Evolutionary conservation across 306 rosid genomes (phyloP), one percentile per base, ranked within the genome.

Genomic region (Acacia confusa): DNA sequence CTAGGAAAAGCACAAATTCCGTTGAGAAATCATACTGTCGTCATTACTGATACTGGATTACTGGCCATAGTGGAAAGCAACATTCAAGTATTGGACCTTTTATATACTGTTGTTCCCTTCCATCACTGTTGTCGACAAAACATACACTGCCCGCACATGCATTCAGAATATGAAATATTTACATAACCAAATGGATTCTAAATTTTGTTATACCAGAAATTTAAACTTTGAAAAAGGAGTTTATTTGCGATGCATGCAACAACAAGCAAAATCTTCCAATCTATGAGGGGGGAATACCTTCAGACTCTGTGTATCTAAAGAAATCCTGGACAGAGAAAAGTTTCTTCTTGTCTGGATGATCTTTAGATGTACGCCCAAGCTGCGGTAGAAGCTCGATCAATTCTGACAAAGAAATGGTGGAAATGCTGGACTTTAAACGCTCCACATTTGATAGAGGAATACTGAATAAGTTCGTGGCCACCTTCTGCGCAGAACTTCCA

Each of bases 241-340:
- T 57, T n/a, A 75, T 48, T 64, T 64, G 74, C 10, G 22, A 34
- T 45, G 32, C 27, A 74, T 53, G 77, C 68, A 85, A 77, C 68
- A 85, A 81, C 82, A 45, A 0, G 36, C 34, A 61, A 61, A 1
- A 61, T 61, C 17, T 44, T 22, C 36, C 69, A 61, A 16, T 78
- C 70, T 28, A 64, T 81, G 76, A 6, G 47, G 47, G 47, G 1
- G 6, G 20, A 78, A 70, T 87, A 96, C 99, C 99, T 96, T 96
- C 99, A n/a, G 98, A 79, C 82, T 94, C 98, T 30, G 99, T 89
- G 92, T 96, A 96, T 89, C 97, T 91, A 86, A 96, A 96, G 88
- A 96, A 96, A 90, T 94, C 99, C 79, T 96, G 97, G 66, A 96
- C 99, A 12, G 97, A 96, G 81, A 92, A 71, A 24, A 96, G 84